These are phyloP conservation scores for Ophiosphaerella narmari DNA, from an alignment of 2,329 filamentous ascomycete species.

Conservation along the genomic window DNA sequence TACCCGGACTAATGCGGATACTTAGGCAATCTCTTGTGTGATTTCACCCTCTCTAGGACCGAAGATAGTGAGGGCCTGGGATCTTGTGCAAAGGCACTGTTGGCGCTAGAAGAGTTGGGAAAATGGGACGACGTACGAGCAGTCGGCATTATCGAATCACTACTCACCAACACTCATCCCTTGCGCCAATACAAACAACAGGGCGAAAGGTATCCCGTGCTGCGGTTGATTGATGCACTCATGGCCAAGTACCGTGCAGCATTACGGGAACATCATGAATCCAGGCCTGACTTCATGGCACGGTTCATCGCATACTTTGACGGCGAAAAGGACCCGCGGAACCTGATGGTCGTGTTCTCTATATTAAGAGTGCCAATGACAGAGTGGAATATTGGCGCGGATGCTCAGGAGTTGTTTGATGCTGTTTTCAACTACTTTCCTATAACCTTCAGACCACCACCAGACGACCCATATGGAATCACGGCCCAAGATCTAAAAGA, in stretches of 20 bases:
- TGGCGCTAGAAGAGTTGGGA: conserved; percentile 62
- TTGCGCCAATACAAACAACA: conserved; percentile 67
- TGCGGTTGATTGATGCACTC: conserved; percentile 64
- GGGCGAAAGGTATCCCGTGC: conserved; percentile 63
- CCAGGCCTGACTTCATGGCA: conserved; percentile 58
- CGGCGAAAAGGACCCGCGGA: conserved; percentile 71
- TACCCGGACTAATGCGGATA: neutral
- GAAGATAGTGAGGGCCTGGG: conserved; percentile 59
- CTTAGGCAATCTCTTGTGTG: conserved; percentile 60
- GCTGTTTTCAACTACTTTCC: conserved; percentile 74
- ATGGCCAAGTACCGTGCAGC: conserved; percentile 60
- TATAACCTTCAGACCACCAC: conserved; percentile 71
- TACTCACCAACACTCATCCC: conserved; percentile 59
- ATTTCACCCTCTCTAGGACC: conserved; percentile 68
- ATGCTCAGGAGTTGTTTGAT: conserved; percentile 65
- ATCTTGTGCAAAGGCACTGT: conserved; percentile 62
- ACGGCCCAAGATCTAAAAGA: conserved; percentile 71
- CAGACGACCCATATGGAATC: conserved; percentile 71
- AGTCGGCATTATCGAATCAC: conserved; percentile 57
- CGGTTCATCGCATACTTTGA: conserved; percentile 68
- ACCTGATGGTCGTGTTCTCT: conserved; percentile 72
- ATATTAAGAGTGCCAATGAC: conserved; percentile 69
- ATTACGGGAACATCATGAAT: conserved; percentile 57
- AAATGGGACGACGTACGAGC: conserved; percentile 64
- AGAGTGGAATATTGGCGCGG: conserved; percentile 67